Percentiles rank a stretch among this genome's conserved stretches.
These are phyloP conservation scores for Cladophialophora yegresii DNA, from an alignment of 2,329 filamentous ascomycete genomes.

Conservation along the genomic window DNA sequence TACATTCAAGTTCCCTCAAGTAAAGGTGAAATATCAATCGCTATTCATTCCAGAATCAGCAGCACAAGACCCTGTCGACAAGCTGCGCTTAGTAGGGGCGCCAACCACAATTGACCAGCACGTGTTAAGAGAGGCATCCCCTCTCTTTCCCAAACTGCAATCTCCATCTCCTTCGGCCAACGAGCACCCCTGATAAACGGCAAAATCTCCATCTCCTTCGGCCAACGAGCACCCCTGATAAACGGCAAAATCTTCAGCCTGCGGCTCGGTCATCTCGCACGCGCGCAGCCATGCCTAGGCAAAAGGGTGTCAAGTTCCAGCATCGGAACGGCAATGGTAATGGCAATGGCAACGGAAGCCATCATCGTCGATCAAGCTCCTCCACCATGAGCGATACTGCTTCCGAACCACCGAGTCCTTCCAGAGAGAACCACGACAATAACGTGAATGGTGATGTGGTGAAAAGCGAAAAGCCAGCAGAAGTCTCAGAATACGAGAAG, in stretches of 20 bases:
- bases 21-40: not conserved
- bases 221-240: constrained; percentile 1
- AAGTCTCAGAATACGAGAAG: constrained; percentile 82
- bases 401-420: constrained; percentile 55
- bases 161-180: constrained; percentile 10
- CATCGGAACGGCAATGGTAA: constrained; percentile 51
- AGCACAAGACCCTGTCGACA: not conserved
- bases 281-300: constrained; percentile 50
- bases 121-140: constrained; percentile 24
- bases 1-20: not conserved
- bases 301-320: constrained; percentile 63
- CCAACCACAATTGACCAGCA: constrained; percentile 10
- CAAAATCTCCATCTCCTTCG: constrained; percentile 15
- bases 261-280: constrained; percentile 5
- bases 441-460: constrained; percentile 32
- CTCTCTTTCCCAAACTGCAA: constrained; percentile 17
- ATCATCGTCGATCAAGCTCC: constrained; percentile 56
- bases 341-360: constrained; percentile 48
- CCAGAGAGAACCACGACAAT: constrained; percentile 40
- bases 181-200: constrained; percentile 5
- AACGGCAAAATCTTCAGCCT: constrained; percentile 7
- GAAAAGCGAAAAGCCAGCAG: constrained; percentile 43
- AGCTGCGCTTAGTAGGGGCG: not conserved
- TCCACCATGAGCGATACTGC: constrained; percentile 57
- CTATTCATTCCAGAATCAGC: not conserved